Conservation (phyloP, 257 asterid genomes). For the Solanum bulbocastanum region DNA sequence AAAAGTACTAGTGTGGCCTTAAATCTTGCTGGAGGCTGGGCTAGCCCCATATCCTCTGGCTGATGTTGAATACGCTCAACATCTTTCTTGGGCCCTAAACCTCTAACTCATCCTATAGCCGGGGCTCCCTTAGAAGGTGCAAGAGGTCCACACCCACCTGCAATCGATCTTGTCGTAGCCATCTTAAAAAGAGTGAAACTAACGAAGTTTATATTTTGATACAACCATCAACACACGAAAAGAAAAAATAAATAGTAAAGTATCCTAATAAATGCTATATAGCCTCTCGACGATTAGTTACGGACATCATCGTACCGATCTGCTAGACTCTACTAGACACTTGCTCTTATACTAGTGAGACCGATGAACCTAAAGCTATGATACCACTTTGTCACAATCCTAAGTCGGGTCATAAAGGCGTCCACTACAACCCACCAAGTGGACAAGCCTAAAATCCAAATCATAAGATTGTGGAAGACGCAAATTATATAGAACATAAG, state of each 20-base stretch:
- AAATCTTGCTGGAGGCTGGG: no score
- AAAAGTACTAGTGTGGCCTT: no score
- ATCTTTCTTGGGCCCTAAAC: neutral
- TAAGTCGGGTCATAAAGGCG: fast-evolving
- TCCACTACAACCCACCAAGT: neutral
- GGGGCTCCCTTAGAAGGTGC: neutral
- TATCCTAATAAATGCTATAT: neutral
- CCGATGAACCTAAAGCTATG: neutral
- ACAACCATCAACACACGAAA: neutral
- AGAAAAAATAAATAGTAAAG: no score
- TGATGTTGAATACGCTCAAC: no score
- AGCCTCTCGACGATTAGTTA: neutral
- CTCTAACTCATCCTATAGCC: neutral
- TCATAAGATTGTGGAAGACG: neutral
- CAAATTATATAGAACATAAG: no score
- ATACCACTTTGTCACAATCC: neutral
- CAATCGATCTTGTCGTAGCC: neutral
- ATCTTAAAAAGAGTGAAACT: neutral
- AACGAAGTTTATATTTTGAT: no score
- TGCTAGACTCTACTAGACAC: neutral
- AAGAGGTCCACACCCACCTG: neutral
- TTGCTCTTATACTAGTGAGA: neutral
- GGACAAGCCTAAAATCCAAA: neutral
- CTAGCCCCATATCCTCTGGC: no score
- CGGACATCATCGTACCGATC: no score